Conservation (phyloP, 176 grass and related monocot genomes). For the Lolium rigidum region DNA sequence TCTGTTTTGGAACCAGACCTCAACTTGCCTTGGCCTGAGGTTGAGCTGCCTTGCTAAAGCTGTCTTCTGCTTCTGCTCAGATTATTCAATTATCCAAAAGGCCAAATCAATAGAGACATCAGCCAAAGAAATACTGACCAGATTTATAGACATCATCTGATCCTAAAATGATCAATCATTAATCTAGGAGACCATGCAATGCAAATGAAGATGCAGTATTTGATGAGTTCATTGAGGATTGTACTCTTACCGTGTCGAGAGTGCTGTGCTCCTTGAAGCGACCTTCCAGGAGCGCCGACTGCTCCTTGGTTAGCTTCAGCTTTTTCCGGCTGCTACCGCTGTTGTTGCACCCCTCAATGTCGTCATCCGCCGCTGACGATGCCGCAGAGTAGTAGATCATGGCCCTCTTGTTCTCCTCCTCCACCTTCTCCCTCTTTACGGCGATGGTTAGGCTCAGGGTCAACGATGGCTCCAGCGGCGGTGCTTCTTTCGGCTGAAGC, state of each 20-base stretch:
- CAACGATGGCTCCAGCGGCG: slow-evolving; percentile 45
- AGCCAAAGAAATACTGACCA: background rate
- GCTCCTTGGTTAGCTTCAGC: slow-evolving; percentile 83
- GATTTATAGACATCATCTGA: background rate
- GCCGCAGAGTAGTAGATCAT: slow-evolving; percentile 47
- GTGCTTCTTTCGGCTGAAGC: background rate
- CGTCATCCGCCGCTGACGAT: slow-evolving; percentile 39
- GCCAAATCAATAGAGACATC: background rate
- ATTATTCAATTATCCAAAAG: slow-evolving; percentile 23
- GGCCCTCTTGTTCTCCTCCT: slow-evolving; percentile 47
- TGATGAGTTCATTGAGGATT: background rate
- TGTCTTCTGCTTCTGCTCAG: slow-evolving; percentile 79
- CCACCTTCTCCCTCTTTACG: slow-evolving; percentile 48
- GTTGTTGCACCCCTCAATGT: slow-evolving; percentile 59
- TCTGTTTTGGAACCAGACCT: slow-evolving; percentile 99
- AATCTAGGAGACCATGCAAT: background rate
- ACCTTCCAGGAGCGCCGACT: slow-evolving; percentile 79
- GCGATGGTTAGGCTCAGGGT: slow-evolving; percentile 54
- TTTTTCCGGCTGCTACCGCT: slow-evolving; percentile 60
- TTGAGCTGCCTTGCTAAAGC: slow-evolving; percentile 74
- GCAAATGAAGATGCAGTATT: background rate
- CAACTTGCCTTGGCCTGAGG: slow-evolving; percentile 87
- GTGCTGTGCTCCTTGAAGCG: slow-evolving; percentile 81
- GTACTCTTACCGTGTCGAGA: slow-evolving; percentile 66
- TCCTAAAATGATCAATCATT: background rate